Evolutionary conservation across 176 grass and related monocot genomes (phyloP), one percentile per base, ranked within the genome.

Genomic region (Triticum aestivum): DNA sequence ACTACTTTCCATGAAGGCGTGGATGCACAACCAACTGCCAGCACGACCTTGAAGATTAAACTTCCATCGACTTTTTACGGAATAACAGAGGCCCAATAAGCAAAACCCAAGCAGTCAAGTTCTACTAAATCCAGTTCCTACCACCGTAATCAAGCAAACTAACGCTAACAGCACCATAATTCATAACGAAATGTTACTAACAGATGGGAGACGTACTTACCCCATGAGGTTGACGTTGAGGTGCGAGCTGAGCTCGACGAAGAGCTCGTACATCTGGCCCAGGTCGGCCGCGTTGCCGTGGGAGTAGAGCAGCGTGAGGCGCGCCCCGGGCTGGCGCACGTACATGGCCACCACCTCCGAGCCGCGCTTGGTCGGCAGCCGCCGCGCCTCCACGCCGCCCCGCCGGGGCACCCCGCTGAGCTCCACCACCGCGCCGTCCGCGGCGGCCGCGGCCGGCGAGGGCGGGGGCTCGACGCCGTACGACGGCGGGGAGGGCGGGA

Each of bases 241-340:
- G 90, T 94, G 96, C 0, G 82, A 82, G 86, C 96, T 98, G 82
- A 98, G 89, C 88, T 98, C 96, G 73, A 91, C 61, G 89, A 95
- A 95, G 80, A 95, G 96, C 85, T 98, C 96, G 77, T 92, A 95
- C 96, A 98, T 94, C 89, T 95, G 93, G 1, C 96, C 96, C 30
- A 98, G 88, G 92, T 98, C 96, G 0, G 96, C 96, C 1, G 96
- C 96, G 88, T 98, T 98, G 45, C 96, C 96, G 80, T 98, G 96
- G 66, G 96, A 98, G 92, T 98, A 98, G 78, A 98, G 96, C 73
- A 98, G 83, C 20, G 95, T 98, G 78, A 98, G 92, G 9, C 87
- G 83, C 33, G 95, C 95, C 65, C 84, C 89, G 2, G 93, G 93
- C 79, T 92, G 87, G 52, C 84, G 90, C 77, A 95, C 91, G 90